phyloP scores from a whole-genome alignment of 75 land plant species.

The Picea glauca region DNA sequence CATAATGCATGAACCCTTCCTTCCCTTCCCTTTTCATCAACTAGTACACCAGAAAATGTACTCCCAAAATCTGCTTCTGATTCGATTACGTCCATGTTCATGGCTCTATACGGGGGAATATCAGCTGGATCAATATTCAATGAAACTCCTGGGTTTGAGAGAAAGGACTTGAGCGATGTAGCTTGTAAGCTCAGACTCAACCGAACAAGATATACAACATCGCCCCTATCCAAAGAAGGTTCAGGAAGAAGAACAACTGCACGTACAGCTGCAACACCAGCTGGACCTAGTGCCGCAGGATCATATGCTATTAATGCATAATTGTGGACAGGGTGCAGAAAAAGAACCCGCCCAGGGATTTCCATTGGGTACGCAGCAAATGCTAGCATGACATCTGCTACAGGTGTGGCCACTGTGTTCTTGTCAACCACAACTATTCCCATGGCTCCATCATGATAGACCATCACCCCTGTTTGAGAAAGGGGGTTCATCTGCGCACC shows the following conservation, averaged over 20 bases:
- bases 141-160: constrained; percentile 81
- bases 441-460: constrained; percentile 63
- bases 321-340: constrained; percentile 90
- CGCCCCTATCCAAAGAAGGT: constrained; percentile 72
- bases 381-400: constrained; percentile 81
- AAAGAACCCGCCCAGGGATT: constrained; percentile 88
- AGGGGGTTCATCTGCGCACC: constrained; percentile 81
- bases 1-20: too few relatives aligned
- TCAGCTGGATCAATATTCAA: constrained; percentile 78
- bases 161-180: constrained; percentile 80
- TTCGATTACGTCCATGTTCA: constrained; percentile 94
- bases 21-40: too few relatives aligned
- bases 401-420: constrained; percentile 84
- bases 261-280: constrained; percentile 62
- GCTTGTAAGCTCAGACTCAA: constrained; percentile 79
- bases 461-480: constrained; percentile 79
- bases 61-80: constrained; percentile 59
- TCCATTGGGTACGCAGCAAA: constrained; percentile 93
- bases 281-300: constrained; percentile 63
- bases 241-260: constrained; percentile 81
- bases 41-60: too few relatives aligned
- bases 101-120: constrained; percentile 87
- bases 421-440: constrained; percentile 85
- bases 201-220: constrained; percentile 89
- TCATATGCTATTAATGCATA: constrained; percentile 86